These are phyloP conservation scores for Leccinum aurantiacum DNA, from an alignment of 768 basidiomycete species.

Conservation along the genomic window DNA sequence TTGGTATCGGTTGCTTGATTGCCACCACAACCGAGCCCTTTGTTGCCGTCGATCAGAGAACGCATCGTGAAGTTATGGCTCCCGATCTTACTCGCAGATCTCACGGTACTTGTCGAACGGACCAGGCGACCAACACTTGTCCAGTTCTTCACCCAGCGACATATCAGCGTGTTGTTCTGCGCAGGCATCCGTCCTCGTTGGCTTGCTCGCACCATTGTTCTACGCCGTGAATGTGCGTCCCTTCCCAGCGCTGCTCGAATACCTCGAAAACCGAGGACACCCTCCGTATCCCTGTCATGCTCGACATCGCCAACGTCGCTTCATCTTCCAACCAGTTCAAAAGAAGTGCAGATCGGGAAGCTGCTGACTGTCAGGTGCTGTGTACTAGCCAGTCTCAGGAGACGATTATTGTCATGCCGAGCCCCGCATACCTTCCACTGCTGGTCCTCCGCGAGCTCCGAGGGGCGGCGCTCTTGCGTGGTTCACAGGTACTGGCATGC, in stretches of 20 bases:
- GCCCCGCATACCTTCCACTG: constrained; percentile 65
- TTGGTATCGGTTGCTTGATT: constrained; percentile 67
- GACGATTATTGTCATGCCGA: constrained; percentile 74
- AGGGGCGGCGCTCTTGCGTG: constrained; percentile 73
- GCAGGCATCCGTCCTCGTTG: constrained; percentile 72
- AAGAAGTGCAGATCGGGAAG: constrained; percentile 68
- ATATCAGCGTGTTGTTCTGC: constrained; percentile 73
- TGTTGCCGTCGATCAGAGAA: constrained; percentile 55
- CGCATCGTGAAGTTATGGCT: constrained; percentile 68
- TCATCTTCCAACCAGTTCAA: constrained; percentile 64
- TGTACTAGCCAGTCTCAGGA: constrained; percentile 88
- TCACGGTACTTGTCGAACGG: constrained; percentile 66
- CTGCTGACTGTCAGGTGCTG: constrained; percentile 87
- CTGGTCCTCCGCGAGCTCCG: constrained; percentile 76
- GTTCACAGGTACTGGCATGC: constrained; percentile 83
- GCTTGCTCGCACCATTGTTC: constrained; percentile 72
- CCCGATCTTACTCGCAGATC: constrained; percentile 66
- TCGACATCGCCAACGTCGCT: constrained; percentile 87
- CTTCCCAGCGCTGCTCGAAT: constrained; percentile 74
- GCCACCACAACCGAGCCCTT: constrained; percentile 81
- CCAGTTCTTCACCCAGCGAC: constrained; percentile 72
- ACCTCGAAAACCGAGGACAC: constrained; percentile 84
- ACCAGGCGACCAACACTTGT: constrained; percentile 49
- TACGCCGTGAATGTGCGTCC: constrained; percentile 76
- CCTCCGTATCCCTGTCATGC: constrained; percentile 82